These are phyloP conservation scores for Arthroderma sp. DNA, from an alignment of 2,329 filamentous ascomycete genomes.

Conservation along the genomic window DNA sequence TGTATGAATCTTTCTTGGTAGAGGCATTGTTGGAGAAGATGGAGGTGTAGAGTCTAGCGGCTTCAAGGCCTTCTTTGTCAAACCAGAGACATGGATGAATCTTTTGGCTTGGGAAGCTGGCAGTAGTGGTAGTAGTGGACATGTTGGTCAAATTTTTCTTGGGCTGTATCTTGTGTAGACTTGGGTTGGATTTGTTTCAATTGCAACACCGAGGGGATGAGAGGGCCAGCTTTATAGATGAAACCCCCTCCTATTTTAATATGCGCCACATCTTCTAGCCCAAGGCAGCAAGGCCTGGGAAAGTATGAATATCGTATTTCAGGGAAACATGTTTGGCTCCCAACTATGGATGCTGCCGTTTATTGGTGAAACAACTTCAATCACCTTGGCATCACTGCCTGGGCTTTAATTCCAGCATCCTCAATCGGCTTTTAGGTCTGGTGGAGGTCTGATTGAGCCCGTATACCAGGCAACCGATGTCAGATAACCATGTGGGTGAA, in stretches of 20 bases:
- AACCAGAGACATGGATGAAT: slow-evolving; percentile 19
- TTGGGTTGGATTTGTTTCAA: not conserved
- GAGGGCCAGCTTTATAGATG: not conserved
- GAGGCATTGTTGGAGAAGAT: slow-evolving; percentile 13
- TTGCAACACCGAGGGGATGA: not conserved
- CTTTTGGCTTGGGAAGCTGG: slow-evolving; percentile 10
- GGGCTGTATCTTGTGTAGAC: no score
- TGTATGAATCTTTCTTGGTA: not conserved
- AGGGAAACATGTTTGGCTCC: not conserved
- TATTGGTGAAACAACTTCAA: not conserved
- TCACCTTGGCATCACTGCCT: no score
- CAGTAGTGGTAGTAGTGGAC: not conserved
- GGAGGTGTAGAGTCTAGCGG: slow-evolving; percentile 17
- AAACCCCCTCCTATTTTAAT: not conserved
- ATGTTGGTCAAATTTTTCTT: not conserved
- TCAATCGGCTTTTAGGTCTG: not conserved
- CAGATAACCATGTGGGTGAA: no score
- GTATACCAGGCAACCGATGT: not conserved
- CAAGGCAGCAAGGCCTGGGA: not conserved
- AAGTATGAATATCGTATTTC: not conserved
- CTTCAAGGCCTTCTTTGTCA: slow-evolving; percentile 18
- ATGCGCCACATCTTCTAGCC: not conserved
- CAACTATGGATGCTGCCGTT: not conserved
- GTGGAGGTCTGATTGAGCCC: not conserved
- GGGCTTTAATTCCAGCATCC: not conserved